Conservation (phyloP, 2,329 filamentous ascomycete genomes). For the Aspergillus transmontanensis region DNA sequence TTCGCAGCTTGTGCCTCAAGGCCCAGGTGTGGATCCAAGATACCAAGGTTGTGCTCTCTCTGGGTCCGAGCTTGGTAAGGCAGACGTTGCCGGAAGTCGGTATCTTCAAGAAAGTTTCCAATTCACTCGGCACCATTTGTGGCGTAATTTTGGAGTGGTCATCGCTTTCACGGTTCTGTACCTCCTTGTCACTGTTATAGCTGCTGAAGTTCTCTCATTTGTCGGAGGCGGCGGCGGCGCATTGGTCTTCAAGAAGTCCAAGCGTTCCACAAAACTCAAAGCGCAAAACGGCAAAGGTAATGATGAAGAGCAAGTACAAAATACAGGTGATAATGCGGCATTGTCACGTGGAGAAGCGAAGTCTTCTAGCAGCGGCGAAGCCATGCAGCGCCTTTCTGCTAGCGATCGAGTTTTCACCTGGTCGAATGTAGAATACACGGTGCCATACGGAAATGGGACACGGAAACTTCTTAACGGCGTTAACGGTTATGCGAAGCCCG, state of each 20-base stretch:
- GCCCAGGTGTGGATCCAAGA: constrained; percentile 55
- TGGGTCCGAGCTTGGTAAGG: constrained; percentile 57
- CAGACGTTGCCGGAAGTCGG: constrained; percentile 54
- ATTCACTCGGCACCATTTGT: constrained; percentile 61
- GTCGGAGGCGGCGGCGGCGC: constrained; percentile 65
- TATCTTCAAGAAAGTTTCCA: constrained; percentile 60
- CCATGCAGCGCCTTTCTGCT: constrained; percentile 50
- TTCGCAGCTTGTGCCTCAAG: constrained; percentile 62
- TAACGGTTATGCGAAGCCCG: constrained; percentile 77
- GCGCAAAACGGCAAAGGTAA: constrained; percentile 45
- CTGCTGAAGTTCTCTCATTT: constrained; percentile 70
- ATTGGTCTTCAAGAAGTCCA: constrained; percentile 71
- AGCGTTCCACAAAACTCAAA: constrained; percentile 58
- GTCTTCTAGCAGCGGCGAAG: constrained; percentile 34
- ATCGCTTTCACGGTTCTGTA: constrained; percentile 77
- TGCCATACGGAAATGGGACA: constrained; percentile 66
- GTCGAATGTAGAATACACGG: constrained; percentile 70
- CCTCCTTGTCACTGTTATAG: constrained; percentile 69
- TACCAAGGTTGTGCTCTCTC: constrained; percentile 66
- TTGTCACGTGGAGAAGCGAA: constrained; percentile 31
- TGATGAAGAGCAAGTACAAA: constrained; percentile 62
- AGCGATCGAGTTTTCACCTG: constrained; percentile 72
- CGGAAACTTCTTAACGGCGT: constrained; percentile 69
- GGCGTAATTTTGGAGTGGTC: constrained; percentile 76
- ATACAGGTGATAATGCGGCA: constrained; percentile 28